phyloP scores from a whole-genome alignment of 257 asterid genomes.

The Capsicum baccatum region DNA sequence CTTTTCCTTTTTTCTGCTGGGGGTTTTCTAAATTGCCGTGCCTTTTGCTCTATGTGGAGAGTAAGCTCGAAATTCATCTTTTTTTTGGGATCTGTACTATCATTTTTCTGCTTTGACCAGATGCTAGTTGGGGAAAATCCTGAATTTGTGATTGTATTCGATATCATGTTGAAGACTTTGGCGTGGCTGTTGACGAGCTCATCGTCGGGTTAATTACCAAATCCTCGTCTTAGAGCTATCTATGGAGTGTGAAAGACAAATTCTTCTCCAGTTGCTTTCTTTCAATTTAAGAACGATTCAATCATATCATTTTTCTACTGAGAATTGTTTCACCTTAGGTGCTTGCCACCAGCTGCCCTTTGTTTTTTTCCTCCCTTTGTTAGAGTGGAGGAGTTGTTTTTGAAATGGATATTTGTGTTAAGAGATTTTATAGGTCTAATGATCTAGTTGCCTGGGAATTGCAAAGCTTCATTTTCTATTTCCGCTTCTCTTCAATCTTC shows the following conservation, averaged over 20 bases:
- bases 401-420: too few species aligned
- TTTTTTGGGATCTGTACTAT: neutral
- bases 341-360: neutral
- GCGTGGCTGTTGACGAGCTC: conserved; percentile 27
- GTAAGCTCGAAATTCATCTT: neutral
- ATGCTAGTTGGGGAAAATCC: neutral
- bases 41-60: neutral
- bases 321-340: neutral
- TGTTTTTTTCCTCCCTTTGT: neutral
- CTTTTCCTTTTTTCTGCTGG: neutral
- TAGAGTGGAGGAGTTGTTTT: neutral
- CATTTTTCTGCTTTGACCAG: neutral
- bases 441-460: conserved; percentile 7
- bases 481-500: conserved; percentile 15
- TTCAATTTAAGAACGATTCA: neutral
- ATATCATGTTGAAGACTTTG: neutral
- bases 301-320: neutral
- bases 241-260: neutral
- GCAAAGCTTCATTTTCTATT: neutral
- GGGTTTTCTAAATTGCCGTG: neutral
- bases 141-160: neutral
- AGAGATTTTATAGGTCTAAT: neutral
- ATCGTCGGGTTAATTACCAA: conserved; percentile 7
- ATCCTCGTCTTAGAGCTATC: conserved; percentile 8
- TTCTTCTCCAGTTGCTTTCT: neutral